Base-by-base conservation (phyloP, 768 basidiomycete species). In the Lactarius quietus region DNA sequence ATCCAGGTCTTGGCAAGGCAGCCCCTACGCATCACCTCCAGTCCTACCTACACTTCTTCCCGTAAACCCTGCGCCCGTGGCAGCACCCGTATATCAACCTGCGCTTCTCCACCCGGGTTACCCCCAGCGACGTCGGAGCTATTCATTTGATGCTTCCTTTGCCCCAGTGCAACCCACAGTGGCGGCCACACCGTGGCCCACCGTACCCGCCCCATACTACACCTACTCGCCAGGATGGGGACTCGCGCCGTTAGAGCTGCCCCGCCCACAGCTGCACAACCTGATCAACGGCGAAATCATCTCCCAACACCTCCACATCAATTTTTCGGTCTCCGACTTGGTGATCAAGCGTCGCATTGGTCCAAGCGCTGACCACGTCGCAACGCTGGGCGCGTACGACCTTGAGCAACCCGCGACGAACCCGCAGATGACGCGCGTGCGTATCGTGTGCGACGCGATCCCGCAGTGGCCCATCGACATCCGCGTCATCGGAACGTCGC, bases 401-500 rank as follows among this genome's bases (percentile, higher is more conserved):
- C 63, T 69, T 61, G 67, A 68, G 53, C 63, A 64, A 29, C 68
- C 69, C 45, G 67, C 69, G 59, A 68, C 61, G 48, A 62, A 51
- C 58, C 69, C 69, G 4, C 63, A 65, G 59, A 64, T 68, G 59
- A 64, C 63, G 61, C 69, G 67, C 58, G 58, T 68, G 12, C 64
- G 66, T 6, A 35, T 70, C 48, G 33, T 68, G 9, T 70, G 69
- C 59, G 69, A 70, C 33, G 20, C 29, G 26, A 65, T 63, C 28
- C 64, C 67, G 6, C 69, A 70, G 51, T 70, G 69, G 69, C 69
- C 69, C 41, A 35, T 68, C 43, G 67, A 68, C 17, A 17, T 69
- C 52, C 61, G 51, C 6, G 67, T 70, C 3, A 31, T 54, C 29
- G 69, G 69, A 31, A 68, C 67, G 7, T n/a, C 64, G 41, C 61